Conservation (phyloP, 306 rosid genomes). For the Pterocarpus macrocarpus region DNA sequence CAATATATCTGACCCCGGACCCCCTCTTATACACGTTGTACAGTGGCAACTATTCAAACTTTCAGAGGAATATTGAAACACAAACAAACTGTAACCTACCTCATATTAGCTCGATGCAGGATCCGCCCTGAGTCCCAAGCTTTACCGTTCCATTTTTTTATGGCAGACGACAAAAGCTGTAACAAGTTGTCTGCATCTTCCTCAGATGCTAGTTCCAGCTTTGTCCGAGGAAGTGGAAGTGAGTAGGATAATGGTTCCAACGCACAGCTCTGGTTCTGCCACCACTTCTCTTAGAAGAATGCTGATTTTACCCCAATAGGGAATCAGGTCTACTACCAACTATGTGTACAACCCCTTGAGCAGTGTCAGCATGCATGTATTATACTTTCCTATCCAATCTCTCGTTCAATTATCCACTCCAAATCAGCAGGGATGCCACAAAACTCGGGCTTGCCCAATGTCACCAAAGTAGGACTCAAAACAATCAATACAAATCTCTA, state of each 20-base stretch:
- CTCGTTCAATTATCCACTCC: conserved; percentile 78
- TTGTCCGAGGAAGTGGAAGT: conserved; percentile 85
- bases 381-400: conserved; percentile 78
- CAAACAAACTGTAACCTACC: conserved; percentile 33
- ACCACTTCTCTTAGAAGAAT: conserved; percentile 58
- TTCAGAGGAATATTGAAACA: neutral
- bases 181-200: conserved; percentile 75
- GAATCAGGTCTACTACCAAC: conserved; percentile 85
- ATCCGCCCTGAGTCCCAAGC: conserved; percentile 81
- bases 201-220: conserved; percentile 66
- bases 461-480: conserved; percentile 68
- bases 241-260: conserved; percentile 72
- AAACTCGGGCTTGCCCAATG: conserved; percentile 82
- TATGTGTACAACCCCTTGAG: conserved; percentile 69
- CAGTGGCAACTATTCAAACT: conserved; percentile 12
- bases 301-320: conserved; percentile 60
- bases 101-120: conserved; percentile 73
- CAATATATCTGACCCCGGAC: neutral
- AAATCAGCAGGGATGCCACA: conserved; percentile 72
- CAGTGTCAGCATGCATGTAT: conserved; percentile 77
- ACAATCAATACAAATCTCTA: conserved; percentile 69
- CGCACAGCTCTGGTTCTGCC: conserved; percentile 56
- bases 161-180: conserved; percentile 61
- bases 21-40: neutral
- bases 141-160: conserved; percentile 67